These are phyloP conservation scores for Helenozyma rhizophorensis DNA, from an alignment of 805 yeast species.

Conservation along the genomic window DNA sequence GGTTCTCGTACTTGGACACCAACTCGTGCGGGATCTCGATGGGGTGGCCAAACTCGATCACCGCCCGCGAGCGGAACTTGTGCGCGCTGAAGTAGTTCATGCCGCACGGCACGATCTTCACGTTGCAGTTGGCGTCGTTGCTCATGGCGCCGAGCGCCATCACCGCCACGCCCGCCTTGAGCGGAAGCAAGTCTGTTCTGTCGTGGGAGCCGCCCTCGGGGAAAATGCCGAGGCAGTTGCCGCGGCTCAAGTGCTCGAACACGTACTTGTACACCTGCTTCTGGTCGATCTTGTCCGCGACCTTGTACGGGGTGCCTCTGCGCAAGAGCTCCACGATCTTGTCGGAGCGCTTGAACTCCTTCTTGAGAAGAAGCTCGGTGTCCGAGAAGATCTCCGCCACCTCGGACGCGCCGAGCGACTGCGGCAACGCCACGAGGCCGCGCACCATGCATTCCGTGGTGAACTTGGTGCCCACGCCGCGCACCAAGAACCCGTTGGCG, in stretches of 20 bases:
- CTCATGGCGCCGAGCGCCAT: constrained; percentile 97
- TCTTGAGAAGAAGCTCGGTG: constrained; percentile 61
- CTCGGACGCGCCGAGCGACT: constrained; percentile 71
- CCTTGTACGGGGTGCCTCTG: constrained; percentile 56
- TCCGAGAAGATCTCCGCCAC: constrained; percentile 67
- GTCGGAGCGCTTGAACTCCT: constrained; percentile 57
- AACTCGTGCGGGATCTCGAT: constrained; percentile 55
- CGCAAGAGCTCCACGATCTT: constrained; percentile 41
- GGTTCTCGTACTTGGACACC: constrained; percentile 60
- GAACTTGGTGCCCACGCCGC: constrained; percentile 67
- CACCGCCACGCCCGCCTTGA: constrained; percentile 96
- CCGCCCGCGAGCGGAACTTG: constrained; percentile 92
- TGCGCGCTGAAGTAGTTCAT: constrained; percentile 97
- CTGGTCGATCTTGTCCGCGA: constrained; percentile 85
- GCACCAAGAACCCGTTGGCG: constrained; percentile 48
- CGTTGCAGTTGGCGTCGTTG: constrained; percentile 66
- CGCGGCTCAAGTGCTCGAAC: constrained; percentile 74
- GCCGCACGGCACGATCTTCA: constrained; percentile 92
- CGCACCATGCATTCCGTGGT: constrained; percentile 54
- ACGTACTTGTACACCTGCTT: constrained; percentile 77
- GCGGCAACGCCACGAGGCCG: constrained; percentile 75
- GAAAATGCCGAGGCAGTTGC: constrained; percentile 85
- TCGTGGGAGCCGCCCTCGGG: constrained; percentile 99
- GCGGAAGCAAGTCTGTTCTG: constrained; percentile 82
- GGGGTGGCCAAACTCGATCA: constrained; percentile 90